Base-by-base conservation (phyloP, 139 green algal species). In the Pleodorina starrii region DNA sequence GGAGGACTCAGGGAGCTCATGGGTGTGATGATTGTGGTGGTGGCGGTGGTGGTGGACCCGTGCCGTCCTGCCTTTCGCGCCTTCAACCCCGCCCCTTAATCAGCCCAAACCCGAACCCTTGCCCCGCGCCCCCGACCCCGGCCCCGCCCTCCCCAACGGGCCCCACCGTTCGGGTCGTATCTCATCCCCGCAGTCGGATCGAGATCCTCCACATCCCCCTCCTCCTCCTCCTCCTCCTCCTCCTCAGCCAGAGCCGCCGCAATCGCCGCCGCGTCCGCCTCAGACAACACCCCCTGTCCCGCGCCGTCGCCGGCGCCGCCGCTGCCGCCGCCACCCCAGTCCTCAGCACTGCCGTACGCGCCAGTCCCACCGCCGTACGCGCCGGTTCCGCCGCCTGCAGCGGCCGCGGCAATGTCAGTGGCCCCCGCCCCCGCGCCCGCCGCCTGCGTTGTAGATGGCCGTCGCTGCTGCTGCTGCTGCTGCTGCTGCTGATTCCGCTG, bases 221-320 rank as follows among this genome's bases (percentile, higher is more conserved):
- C 83, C 44, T 51, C 46, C 25, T 71, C 44, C 3, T 0, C 44
- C 3, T 0, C 81, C 17, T n/a, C 72, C 44, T 86, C 46, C 12
- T 90, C 83, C 27, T 90, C 86, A 66, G 79, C 89, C 43, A 82
- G 42, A 10, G 79, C 44, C 42, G 85, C 83, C 29, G 90, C 90
- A 44, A 88, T 87, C 21, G 86, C 72, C 36, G 90, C 73, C 27
- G 73, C 88, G 40, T 92, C 91, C 19, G 76, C 72, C 29, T 84
- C 91, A 27, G 40, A 77, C 54, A 81, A 1, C 10, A 10, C 54
- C n/a, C n/a, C n/a, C n/a, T n/a, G n/a, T n/a, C n/a, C n/a, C n/a
- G n/a, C n/a, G n/a, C n/a, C n/a, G n/a, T n/a, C n/a, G n/a, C n/a
- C n/a, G n/a, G n/a, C n/a, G n/a, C n/a, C n/a, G n/a, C n/a, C n/a